phyloP scores from a whole-genome alignment of 2,329 filamentous ascomycete species.

The Chaetomium strumarium region DNA sequence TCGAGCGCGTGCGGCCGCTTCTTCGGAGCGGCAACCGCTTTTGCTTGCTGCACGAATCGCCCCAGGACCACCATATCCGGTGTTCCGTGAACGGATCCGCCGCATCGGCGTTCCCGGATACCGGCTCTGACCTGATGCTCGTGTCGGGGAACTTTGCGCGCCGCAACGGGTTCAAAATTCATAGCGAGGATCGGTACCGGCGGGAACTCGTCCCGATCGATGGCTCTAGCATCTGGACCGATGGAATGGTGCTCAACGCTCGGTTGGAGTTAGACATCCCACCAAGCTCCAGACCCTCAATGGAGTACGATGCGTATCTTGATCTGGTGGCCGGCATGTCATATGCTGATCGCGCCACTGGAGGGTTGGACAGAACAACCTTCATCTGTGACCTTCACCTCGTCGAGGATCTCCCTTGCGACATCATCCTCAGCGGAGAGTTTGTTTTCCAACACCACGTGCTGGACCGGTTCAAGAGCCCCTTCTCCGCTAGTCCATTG shows the following conservation, averaged over 20 bases:
- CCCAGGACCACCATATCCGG: constrained; percentile 2
- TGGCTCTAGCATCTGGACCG: background rate
- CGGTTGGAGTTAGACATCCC: constrained; percentile 2
- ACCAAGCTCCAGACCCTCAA: too few species aligned
- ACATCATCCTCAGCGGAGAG: constrained; percentile 10
- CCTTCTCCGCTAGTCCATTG: too few species aligned
- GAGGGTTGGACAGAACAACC: background rate
- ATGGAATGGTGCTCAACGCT: constrained; percentile 4
- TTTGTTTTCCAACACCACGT: constrained; percentile 7
- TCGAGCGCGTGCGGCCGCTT: background rate
- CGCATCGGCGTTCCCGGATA: constrained; percentile 7
- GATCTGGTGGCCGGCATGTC: too few species aligned
- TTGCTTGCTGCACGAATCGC: constrained; percentile 4
- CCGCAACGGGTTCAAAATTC: constrained; percentile 3
- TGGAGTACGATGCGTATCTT: too few species aligned
- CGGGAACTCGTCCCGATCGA: background rate
- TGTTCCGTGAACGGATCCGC: constrained; percentile 3
- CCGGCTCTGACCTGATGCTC: constrained; percentile 11
- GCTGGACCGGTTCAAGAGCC: background rate
- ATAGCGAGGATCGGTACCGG: background rate
- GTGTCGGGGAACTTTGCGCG: constrained; percentile 7
- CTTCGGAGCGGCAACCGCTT: background rate
- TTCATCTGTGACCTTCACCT: constrained; percentile 11
- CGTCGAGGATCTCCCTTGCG: constrained; percentile 7
- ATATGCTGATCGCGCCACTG: too few species aligned